phyloP scores from a whole-genome alignment of 164 flowering plant genomes.

The Hamamelis virginiana region DNA sequence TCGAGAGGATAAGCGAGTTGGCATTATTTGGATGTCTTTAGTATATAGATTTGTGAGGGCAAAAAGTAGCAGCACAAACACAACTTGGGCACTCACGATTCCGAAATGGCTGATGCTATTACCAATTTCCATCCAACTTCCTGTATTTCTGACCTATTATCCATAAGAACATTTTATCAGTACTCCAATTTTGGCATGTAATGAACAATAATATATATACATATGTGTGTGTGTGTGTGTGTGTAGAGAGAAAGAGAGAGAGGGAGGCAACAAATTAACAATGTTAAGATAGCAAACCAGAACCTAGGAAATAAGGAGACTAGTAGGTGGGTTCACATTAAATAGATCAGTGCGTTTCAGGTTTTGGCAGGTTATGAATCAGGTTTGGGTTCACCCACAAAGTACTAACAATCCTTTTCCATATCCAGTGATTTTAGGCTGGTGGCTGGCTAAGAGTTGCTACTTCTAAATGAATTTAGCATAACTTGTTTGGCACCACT shows the following conservation, averaged over 20 bases:
- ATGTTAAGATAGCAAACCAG: neutral
- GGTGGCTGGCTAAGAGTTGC: neutral
- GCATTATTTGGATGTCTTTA: constrained; percentile 56
- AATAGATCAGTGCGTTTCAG: neutral
- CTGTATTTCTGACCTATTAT: constrained; percentile 76
- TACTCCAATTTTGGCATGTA: neutral
- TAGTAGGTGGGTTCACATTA: neutral
- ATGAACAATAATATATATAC: too few relatives aligned
- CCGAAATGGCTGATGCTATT: constrained; percentile 99
- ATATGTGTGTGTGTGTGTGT: too few relatives aligned
- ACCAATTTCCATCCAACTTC: constrained; percentile 99
- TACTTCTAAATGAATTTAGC: too few relatives aligned
- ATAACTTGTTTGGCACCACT: too few relatives aligned
- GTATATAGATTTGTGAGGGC: constrained; percentile 91
- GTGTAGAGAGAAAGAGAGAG: too few relatives aligned
- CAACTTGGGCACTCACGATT: constrained; percentile 95
- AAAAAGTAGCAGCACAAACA: constrained; percentile 83
- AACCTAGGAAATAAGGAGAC: neutral
- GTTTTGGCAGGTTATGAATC: neutral
- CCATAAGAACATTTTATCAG: constrained; percentile 8
- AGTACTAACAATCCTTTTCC: too few relatives aligned
- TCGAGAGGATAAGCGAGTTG: constrained; percentile 31
- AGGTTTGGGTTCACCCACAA: neutral
- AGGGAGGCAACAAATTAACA: neutral
- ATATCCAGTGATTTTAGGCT: neutral